Evolutionary conservation across 2,329 filamentous ascomycete genomes (phyloP).

Genomic region (Colletotrichum tropicale): DNA sequence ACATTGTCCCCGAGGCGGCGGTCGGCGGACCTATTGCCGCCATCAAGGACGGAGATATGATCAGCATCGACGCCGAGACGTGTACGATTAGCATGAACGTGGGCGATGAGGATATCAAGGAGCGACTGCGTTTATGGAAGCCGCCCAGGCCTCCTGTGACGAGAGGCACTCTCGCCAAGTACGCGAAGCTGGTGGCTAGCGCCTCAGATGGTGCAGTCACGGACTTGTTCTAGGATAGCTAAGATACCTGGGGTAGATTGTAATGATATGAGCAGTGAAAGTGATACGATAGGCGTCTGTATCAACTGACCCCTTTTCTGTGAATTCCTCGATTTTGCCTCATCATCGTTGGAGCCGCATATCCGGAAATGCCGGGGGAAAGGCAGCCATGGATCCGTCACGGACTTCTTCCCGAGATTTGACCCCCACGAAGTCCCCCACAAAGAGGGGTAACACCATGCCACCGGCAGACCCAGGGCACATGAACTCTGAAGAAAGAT

Average conservation of each 20-base stretch:
- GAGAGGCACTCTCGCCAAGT: slow-evolving; percentile 88
- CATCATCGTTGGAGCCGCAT: not conserved
- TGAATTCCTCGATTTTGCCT: not conserved
- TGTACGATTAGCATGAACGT: slow-evolving; percentile 72
- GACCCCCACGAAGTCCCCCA: not conserved
- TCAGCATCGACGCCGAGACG: slow-evolving; percentile 84
- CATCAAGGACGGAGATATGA: slow-evolving; percentile 77
- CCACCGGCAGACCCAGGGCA: not conserved
- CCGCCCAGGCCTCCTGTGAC: slow-evolving; percentile 75
- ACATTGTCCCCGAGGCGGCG: slow-evolving; percentile 89
- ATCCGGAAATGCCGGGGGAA: not conserved
- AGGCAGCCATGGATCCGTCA: not conserved
- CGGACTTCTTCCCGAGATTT: not conserved
- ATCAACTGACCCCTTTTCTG: not conserved
- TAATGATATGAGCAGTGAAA: not conserved
- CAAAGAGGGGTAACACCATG: not conserved
- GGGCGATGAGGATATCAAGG: slow-evolving; percentile 73
- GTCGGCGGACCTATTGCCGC: slow-evolving; percentile 88
- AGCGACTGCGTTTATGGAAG: slow-evolving; percentile 70
- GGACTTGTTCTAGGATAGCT: slow-evolving; percentile 47
- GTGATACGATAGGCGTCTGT: not conserved
- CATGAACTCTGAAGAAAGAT: not conserved
- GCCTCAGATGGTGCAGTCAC: slow-evolving; percentile 92
- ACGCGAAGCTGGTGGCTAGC: slow-evolving; percentile 85
- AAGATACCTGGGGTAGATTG: not conserved